Conservation (phyloP, 208 protist species). For the Acanthamoeba culbertsoni region DNA sequence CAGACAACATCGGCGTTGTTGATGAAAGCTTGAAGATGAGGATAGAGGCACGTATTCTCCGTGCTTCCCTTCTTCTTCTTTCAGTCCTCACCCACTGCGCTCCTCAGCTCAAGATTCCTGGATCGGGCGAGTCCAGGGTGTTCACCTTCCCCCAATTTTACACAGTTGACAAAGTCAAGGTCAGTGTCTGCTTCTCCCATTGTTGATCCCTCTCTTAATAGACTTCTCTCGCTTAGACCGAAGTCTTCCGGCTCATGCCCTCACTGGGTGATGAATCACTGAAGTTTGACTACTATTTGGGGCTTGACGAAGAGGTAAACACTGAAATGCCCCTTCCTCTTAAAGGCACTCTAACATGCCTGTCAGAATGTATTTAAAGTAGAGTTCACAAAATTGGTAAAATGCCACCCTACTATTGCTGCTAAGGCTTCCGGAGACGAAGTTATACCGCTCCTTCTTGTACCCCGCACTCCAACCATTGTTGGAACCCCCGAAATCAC, state of each 20-base stretch:
- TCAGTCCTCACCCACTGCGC: not conserved
- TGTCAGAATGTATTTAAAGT: not conserved
- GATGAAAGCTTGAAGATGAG: not conserved
- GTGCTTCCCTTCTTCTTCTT: not conserved
- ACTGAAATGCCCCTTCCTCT: not conserved
- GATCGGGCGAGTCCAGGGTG: not conserved
- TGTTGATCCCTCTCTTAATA: not conserved
- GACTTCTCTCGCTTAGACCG: not conserved
- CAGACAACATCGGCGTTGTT: not conserved
- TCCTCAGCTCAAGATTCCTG: not conserved
- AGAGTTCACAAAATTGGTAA: slow-evolving; percentile 30
- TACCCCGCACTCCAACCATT: not conserved
- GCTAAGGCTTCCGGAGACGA: not conserved
- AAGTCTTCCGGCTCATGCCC: not conserved
- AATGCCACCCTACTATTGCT: slow-evolving; percentile 13
- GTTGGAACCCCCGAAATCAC: not conserved
- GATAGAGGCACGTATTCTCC: not conserved
- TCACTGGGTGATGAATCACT: not conserved
- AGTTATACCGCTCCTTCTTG: not conserved
- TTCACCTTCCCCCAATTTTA: slow-evolving; percentile 45
- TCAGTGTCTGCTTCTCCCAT: not conserved
- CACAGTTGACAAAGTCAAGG: slow-evolving; percentile 50
- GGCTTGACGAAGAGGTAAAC: slow-evolving; percentile 6
- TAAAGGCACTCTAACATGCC: not conserved
- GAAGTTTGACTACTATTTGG: slow-evolving; percentile 52